Evolutionary conservation across 2,329 filamentous ascomycete genomes (phyloP).

Genomic region (Cercospora nicotianae): DNA sequence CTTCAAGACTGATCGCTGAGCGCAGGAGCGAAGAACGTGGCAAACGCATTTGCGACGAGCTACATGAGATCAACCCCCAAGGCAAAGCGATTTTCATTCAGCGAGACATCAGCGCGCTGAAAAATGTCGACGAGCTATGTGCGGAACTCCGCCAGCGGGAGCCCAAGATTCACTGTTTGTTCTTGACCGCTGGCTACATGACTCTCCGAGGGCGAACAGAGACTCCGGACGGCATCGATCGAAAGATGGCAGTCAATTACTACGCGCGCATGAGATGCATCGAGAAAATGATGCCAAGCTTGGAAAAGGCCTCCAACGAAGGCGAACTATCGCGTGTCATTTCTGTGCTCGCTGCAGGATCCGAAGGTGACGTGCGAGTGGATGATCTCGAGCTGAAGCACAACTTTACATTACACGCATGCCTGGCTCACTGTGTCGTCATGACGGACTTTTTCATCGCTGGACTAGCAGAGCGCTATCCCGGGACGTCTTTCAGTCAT

Average conservation of each 20-base stretch:
- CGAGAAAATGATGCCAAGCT: conserved; percentile 57
- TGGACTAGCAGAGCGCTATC: conserved; percentile 49
- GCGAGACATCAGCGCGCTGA: conserved; percentile 44
- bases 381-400: conserved; percentile 49
- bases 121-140: conserved; percentile 47
- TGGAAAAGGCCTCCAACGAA: conserved; percentile 46
- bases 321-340: conserved; percentile 54
- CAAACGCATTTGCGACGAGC: conserved; percentile 40
- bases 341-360: conserved; percentile 55
- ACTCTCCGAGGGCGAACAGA: conserved; percentile 48
- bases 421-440: conserved; percentile 47
- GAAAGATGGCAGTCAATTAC: conserved; percentile 53
- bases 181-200: conserved; percentile 55
- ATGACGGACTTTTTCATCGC: conserved; percentile 56
- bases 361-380: conserved; percentile 52
- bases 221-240: conserved; percentile 58
- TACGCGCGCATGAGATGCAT: conserved; percentile 61
- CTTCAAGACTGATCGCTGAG: not conserved
- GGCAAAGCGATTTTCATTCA: conserved; percentile 45
- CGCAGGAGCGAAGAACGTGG: conserved; percentile 42
- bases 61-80: conserved; percentile 42
- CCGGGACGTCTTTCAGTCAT: conserved; percentile 53
- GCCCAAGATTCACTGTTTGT: conserved; percentile 55
- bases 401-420: conserved; percentile 41
- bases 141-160: conserved; percentile 54